Base-by-base conservation (phyloP, 768 basidiomycete species). In the Clitopilus hobsonii region DNA sequence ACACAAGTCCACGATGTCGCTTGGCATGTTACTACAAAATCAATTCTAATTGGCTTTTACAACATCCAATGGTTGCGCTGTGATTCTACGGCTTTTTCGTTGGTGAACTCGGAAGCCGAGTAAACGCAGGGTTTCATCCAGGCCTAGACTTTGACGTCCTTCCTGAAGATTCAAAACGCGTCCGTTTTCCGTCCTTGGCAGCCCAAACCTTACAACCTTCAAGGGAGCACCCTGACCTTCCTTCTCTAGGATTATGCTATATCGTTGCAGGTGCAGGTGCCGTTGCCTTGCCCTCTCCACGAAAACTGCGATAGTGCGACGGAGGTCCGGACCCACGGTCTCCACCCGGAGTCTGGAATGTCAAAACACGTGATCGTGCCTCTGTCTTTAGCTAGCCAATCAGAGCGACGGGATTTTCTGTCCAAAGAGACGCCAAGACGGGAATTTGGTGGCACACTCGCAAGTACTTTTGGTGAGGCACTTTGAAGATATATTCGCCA, bases 11-110 rank as follows among this genome's bases (percentile, higher is more conserved):
- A 20, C 41, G 41, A 45, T 51, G 49, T 51, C 49, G 22, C 25
- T 32, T 51, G 26, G 49, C 49, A 51, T 51, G 27, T 32, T 32
- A 28, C 30, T 51, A 51, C 30, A 51, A 51, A 51, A 51, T 51
- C 49, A 51, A 51, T 51, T 45, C 41, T 45, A 45, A 45, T 45
- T 45, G 41, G 41, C 18, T 45, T 45, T 45, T 20, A 18, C 18
- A 45, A 45, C 6, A 45, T 18, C 16, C 8, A 7, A 7, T 32
- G 30, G 30, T 7, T 16, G 30, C 30, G n/a, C n/a, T n/a, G n/a
- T n/a, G n/a, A n/a, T n/a, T n/a, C n/a, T n/a, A n/a, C n/a, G n/a
- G n/a, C n/a, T n/a, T n/a, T n/a, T n/a, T n/a, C n/a, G n/a, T n/a
- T n/a, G n/a, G n/a, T n/a, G n/a, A n/a, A n/a, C n/a, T n/a, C n/a